Base-by-base conservation (phyloP, 1,284 basidiomycete genomes). In the Laetiporus sulphureus region DNA sequence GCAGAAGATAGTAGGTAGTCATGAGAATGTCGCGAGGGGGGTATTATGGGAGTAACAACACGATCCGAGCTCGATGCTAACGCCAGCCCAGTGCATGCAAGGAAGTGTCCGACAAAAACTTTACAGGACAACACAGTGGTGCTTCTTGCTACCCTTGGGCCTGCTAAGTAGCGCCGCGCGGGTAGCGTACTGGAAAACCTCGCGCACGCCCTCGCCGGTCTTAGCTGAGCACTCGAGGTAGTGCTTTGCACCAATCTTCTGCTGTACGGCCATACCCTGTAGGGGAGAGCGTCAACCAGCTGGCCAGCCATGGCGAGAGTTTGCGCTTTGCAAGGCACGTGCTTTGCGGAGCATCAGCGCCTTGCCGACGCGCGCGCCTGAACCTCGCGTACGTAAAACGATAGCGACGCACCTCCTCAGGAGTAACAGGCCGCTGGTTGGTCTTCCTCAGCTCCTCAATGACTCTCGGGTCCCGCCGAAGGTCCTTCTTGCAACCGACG, bases 221-320 rank as follows among this genome's bases (percentile, higher is more conserved):
- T 77, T 78, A 53, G 83, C 82, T 49, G 76, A 79, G 63, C 83
- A 86, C 63, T 88, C 84, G 47, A 84, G 74, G 63, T 86, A 88
- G 56, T 75, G 73, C 57, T 72, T 73, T 25, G 84, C 83, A 43
- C 79, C 79, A 52, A 88, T 86, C 72, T 82, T 81, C 62, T 79
- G 75, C 10, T 81, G 79, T 24, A 85, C 79, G 10, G 79, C 77
- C 66, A 77, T 71, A 51, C 83, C 84, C 71, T 83, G 57, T 2
- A 49, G 10, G 36, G n/a, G 39, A 27, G 30, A 29, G 24, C 10
- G 30, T 32, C n/a, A 43, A 21, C 41, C 25, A 25, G 15, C 29
- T 10, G n/a, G n/a, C n/a, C n/a, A n/a, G n/a, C n/a, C n/a, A n/a
- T n/a, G n/a, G n/a, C n/a, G n/a, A n/a, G n/a, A n/a, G n/a, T n/a